These are phyloP conservation scores for Lactarius tabidus DNA, from an alignment of 768 basidiomycete species.

Conservation along the genomic window DNA sequence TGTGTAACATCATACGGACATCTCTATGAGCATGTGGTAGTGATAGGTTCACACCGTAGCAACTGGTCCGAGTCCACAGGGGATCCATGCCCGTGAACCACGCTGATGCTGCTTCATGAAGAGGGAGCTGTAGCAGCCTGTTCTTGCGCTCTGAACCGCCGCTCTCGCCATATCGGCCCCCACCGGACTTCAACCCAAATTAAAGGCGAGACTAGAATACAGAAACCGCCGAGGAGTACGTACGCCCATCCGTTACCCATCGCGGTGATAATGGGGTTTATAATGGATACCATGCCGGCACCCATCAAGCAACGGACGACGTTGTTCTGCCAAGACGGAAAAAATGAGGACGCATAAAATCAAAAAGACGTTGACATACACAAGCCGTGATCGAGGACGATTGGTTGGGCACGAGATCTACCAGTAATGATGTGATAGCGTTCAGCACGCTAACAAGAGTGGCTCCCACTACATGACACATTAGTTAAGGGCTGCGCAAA, in stretches of 20 bases:
- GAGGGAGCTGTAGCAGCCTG: background rate
- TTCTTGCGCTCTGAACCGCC: slow-evolving; percentile 16
- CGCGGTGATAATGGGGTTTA: slow-evolving; percentile 55
- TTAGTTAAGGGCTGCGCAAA: background rate
- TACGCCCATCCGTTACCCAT: slow-evolving; percentile 70
- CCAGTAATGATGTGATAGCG: slow-evolving; percentile 53
- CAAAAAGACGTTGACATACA: slow-evolving; percentile 39
- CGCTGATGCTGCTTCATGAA: background rate
- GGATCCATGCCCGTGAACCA: background rate
- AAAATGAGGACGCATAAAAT: background rate
- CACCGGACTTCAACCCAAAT: slow-evolving; percentile 47
- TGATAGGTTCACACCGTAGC: background rate
- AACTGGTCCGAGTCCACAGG: background rate
- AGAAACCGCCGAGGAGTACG: slow-evolving; percentile 51
- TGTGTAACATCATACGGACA: background rate
- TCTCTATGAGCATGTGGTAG: background rate
- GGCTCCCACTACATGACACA: slow-evolving; percentile 44
- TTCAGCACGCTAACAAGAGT: slow-evolving; percentile 49
- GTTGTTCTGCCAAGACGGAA: slow-evolving; percentile 50
- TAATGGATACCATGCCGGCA: slow-evolving; percentile 57
- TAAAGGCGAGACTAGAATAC: slow-evolving; percentile 45
- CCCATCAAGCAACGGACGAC: slow-evolving; percentile 61
- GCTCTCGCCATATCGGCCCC: slow-evolving; percentile 53
- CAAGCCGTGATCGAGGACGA: slow-evolving; percentile 70
- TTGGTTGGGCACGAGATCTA: slow-evolving; percentile 60